Conservation (phyloP, 139 green algal species). For the Zygnema circumcarinatum region DNA sequence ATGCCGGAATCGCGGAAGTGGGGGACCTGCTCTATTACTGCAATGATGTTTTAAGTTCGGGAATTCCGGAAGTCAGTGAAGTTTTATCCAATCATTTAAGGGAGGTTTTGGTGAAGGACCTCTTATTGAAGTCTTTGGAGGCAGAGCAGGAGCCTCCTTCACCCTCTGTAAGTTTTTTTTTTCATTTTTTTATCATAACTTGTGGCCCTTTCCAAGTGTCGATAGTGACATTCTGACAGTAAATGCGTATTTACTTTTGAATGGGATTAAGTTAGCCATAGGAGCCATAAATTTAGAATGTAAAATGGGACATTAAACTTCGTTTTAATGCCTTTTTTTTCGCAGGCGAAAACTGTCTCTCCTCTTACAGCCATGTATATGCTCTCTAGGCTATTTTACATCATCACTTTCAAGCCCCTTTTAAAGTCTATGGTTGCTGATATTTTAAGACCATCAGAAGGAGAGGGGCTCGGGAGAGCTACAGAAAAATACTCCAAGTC, state of each 20-base stretch:
- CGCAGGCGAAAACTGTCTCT: conserved; percentile 32
- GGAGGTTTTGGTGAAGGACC: conserved; percentile 31
- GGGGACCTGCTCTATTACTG: conserved; percentile 93
- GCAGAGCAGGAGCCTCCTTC: not conserved
- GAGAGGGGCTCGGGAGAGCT: not conserved
- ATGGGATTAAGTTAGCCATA: too few relatives aligned
- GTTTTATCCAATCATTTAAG: conserved; percentile 53
- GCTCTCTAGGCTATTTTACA: conserved; percentile 59
- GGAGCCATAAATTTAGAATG: too few relatives aligned
- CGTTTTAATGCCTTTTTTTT: too few relatives aligned
- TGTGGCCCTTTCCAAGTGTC: too few relatives aligned
- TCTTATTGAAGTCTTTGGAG: conserved; percentile 50
- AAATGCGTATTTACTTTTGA: too few relatives aligned
- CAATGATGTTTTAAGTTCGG: conserved; percentile 82
- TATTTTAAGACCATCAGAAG: not conserved
- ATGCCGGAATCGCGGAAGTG: conserved; percentile 85
- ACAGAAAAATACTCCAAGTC: not conserved
- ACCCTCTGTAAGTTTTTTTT: conserved; percentile 33
- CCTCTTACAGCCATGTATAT: conserved; percentile 63
- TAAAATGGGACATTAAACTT: too few relatives aligned
- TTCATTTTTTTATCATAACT: not conserved
- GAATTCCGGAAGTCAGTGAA: conserved; percentile 30
- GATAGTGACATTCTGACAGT: too few relatives aligned
- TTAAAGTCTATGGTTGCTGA: conserved; percentile 33
- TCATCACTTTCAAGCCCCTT: conserved; percentile 51